phyloP scores from a whole-genome alignment of 2,329 filamentous ascomycete species.

The Aspergillus awamori region DNA sequence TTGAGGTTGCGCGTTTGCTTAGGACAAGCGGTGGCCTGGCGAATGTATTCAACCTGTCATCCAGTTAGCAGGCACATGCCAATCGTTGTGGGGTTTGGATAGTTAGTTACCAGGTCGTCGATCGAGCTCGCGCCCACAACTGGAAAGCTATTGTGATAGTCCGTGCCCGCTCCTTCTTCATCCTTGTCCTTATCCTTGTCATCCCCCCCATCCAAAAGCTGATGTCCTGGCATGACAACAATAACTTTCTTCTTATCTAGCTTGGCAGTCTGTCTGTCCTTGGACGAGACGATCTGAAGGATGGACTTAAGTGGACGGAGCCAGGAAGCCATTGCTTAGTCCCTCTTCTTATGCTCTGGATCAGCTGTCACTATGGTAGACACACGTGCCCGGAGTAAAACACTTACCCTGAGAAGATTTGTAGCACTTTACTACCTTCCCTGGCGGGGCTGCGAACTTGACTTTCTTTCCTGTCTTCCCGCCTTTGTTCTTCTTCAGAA shows the following conservation, averaged over 20 bases:
- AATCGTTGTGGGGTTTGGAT: background rate
- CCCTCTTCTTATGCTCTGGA: background rate
- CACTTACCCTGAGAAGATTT: background rate
- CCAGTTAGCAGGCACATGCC: background rate
- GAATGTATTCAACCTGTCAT: slow-evolving; percentile 18
- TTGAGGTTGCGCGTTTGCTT: slow-evolving; percentile 3
- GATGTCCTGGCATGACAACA: background rate
- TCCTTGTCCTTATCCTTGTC: background rate
- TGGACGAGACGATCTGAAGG: background rate
- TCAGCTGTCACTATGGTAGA: background rate
- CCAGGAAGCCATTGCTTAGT: background rate
- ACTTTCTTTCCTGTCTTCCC: background rate
- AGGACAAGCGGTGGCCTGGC: slow-evolving; percentile 21
- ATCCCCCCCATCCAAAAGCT: background rate
- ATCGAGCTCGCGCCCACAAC: slow-evolving; percentile 1
- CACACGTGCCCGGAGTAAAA: background rate
- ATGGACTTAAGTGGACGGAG: background rate
- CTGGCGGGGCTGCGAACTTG: background rate
- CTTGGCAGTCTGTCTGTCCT: background rate
- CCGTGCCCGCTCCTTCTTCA: background rate
- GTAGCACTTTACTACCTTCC: background rate
- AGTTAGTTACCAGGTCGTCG: slow-evolving; percentile 16
- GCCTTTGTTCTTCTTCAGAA: background rate
- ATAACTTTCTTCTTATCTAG: background rate
- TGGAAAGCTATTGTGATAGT: background rate